Evolutionary conservation across 768 basidiomycete genomes (phyloP).

Genomic region (Termitomyces sp.): DNA sequence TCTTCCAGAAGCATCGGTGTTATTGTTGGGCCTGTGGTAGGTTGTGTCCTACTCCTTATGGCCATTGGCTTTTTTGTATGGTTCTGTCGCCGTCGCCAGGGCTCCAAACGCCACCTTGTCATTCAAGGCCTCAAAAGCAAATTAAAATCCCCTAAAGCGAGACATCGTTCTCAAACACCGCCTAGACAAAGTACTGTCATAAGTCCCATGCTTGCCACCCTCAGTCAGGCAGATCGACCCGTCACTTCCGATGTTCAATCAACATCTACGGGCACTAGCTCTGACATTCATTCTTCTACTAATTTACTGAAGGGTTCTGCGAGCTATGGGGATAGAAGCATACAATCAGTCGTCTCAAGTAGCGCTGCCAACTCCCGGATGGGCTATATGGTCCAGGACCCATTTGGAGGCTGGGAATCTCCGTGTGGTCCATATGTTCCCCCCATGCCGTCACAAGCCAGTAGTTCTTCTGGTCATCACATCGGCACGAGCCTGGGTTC

Average conservation of each 20-base stretch:
- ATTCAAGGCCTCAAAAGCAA: not conserved
- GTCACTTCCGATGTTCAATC: slow-evolving; percentile 2
- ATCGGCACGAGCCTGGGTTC: slow-evolving; percentile 1
- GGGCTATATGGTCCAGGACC: not conserved
- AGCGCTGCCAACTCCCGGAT: not conserved
- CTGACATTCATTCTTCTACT: slow-evolving; percentile 9
- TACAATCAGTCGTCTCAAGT: slow-evolving; percentile 4
- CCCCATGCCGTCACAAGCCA: not conserved
- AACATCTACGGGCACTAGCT: slow-evolving; percentile 1
- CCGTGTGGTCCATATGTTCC: not conserved
- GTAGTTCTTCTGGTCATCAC: not conserved
- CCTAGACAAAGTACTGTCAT: not conserved
- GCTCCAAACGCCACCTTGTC: not conserved
- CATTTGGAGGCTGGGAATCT: slow-evolving; percentile 1
- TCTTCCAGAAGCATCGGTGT: slow-evolving; percentile 12
- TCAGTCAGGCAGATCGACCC: slow-evolving; percentile 4
- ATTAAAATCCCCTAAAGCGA: slow-evolving; percentile 1
- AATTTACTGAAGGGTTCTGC: slow-evolving; percentile 1
- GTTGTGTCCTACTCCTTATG: slow-evolving; percentile 3
- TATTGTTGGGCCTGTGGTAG: slow-evolving; percentile 13
- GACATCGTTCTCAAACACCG: not conserved
- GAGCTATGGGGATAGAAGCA: slow-evolving; percentile 6
- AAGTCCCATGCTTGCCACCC: slow-evolving; percentile 14
- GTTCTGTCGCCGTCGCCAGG: slow-evolving; percentile 8
- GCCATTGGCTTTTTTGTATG: slow-evolving; percentile 10